Base-by-base conservation (phyloP, 2,329 filamentous ascomycete species). In the Fusarium continuum region DNA sequence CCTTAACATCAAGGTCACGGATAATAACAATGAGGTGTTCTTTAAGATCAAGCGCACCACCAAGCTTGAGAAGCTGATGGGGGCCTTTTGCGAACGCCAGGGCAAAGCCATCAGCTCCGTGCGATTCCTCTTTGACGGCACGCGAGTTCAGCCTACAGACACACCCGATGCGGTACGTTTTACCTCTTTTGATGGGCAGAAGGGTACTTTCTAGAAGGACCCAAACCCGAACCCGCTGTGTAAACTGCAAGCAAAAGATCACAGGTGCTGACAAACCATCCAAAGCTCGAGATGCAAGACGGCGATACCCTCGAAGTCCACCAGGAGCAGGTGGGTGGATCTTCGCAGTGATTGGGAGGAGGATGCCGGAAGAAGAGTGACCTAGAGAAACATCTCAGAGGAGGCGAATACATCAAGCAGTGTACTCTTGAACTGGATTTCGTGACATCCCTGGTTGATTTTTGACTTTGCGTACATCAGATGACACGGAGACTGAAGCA, bases 11-110 rank as follows among this genome's bases (percentile, higher is more conserved):
- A 99, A 99, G 78, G 95, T 99, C 13, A 98, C 95, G 0, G 95
- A 99, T 72, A 97, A 96, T 82, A 97, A 97, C 82, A 99, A 99
- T 77, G 95, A 99, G 76, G 94, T 99, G 72, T 99, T 98, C 79
- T 99, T 99, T 84, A 99, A 99, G 84, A 99, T 99, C 82, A 99
- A 99, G 89, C 88, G 93, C 31, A 93, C 90, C 19, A 99, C 95
- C 1, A 91, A 93, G 76, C 86, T 99, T 2, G 95, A 97, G 81
- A 99, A 99, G 83, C 84, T 99, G 51, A 99, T 99, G 95, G 90
- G 92, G 61, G 95, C 95, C 17, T 99, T 98, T 78, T 99, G 95
- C 78, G 94, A 98, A 69, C 88, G 95, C 20, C 93, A 97, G 76
- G 95, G 95, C 71, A 98, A 98, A 83, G 87, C 89, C 28, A 81